Conservation (phyloP, 441 rosid species). For the Adansonia rubrostipa region DNA sequence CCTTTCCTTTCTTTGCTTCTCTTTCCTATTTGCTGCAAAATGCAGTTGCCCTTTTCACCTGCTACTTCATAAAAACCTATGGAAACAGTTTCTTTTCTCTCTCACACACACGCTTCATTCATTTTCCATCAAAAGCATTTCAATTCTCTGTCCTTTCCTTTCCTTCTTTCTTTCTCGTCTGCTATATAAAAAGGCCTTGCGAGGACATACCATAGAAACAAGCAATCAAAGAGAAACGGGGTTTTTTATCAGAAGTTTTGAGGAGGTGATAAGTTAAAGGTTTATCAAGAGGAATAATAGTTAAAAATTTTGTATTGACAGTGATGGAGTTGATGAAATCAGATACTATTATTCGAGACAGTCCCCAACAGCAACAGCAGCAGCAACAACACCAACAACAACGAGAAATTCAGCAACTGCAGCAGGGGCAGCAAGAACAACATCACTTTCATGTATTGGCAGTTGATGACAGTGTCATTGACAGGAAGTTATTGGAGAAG, state of each 20-base stretch:
- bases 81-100: constrained; percentile 11
- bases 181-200: constrained; percentile 2
- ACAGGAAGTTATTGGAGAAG: constrained; percentile 49
- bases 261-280: no score
- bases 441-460: constrained; percentile 47
- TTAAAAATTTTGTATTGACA: background rate
- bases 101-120: background rate
- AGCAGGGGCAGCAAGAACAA: constrained; percentile 1
- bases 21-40: background rate
- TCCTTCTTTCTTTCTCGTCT: background rate
- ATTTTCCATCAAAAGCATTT: background rate
- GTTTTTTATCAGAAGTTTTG: no score
- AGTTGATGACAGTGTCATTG: constrained; percentile 50
- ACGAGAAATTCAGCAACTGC: constrained; percentile 1
- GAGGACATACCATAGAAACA: background rate
- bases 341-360: constrained; percentile 9
- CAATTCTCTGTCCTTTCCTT: background rate
- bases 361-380: background rate
- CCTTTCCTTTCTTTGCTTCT: background rate
- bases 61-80: constrained; percentile 26
- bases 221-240: background rate
- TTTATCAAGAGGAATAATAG: no score
- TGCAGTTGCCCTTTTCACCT: constrained; percentile 15
- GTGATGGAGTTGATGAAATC: constrained; percentile 38
- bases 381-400: background rate